Conservation (phyloP, 1,284 basidiomycete species). For the Pterulicium gracile region DNA sequence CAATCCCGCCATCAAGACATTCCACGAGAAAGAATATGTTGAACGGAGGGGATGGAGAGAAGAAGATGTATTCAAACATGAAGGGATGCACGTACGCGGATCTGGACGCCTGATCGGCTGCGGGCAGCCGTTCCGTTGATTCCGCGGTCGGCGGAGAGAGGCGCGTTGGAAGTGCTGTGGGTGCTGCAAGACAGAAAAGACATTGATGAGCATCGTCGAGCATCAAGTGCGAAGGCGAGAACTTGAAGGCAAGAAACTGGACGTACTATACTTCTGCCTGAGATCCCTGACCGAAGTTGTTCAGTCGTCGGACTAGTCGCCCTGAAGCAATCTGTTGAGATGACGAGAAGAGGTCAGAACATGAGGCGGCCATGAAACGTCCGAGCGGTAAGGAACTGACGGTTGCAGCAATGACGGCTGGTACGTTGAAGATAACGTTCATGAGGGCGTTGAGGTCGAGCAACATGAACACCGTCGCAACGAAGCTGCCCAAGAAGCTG, state of each 20-base stretch:
- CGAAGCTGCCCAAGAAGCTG: conserved; percentile 22
- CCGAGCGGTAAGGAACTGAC: neutral
- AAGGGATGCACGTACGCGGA: neutral
- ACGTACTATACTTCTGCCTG: conserved; percentile 1
- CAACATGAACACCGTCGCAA: conserved; percentile 23
- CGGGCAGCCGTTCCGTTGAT: neutral
- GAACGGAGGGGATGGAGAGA: no score
- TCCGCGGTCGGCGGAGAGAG: neutral
- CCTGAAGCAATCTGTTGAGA: neutral
- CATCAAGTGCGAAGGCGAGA: neutral
- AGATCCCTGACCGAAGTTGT: neutral
- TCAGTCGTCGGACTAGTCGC: neutral
- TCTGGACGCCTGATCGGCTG: neutral
- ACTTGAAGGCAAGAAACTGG: neutral
- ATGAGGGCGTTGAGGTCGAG: conserved; percentile 21
- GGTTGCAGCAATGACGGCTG: conserved; percentile 55
- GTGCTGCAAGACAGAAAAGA: neutral
- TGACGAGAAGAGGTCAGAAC: no score
- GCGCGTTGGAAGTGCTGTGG: neutral
- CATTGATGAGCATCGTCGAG: neutral
- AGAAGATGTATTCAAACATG: no score
- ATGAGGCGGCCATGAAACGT: neutral
- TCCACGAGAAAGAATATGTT: neutral
- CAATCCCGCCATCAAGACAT: neutral
- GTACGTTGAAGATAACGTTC: conserved; percentile 64